Evolutionary conservation across 129 eudicot genomes (phyloP).

Genomic region (Chrysanthemum makinoi): DNA sequence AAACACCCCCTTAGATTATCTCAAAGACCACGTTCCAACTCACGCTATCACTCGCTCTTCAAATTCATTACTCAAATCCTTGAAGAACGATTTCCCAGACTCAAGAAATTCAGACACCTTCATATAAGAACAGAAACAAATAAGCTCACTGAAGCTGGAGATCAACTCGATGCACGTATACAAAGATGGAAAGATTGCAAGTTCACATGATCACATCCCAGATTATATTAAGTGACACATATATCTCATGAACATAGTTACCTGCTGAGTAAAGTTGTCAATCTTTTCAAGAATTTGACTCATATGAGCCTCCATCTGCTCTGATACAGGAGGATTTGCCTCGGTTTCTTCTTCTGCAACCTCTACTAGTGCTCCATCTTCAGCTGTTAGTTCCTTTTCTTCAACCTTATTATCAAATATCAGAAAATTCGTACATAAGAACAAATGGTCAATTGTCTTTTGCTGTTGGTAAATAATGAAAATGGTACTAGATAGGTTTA

Average conservation of each 20-base stretch:
- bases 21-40: constrained; percentile 27
- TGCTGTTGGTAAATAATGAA: constrained; percentile 1
- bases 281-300: constrained; percentile 73
- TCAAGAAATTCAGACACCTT: constrained; percentile 89
- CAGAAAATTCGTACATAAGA: neutral
- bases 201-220: constrained; percentile 5
- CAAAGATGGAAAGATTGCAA: neutral
- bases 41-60: constrained; percentile 79
- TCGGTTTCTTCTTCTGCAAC: constrained; percentile 59
- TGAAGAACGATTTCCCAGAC: constrained; percentile 73
- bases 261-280: constrained; percentile 74
- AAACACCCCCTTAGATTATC: neutral
- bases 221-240: constrained; percentile 1
- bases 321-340: constrained; percentile 52
- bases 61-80: constrained; percentile 67
- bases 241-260: constrained; percentile 22
- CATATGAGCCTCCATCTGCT: constrained; percentile 67
- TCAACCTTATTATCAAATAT: constrained; percentile 42
- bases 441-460: constrained; percentile 12
- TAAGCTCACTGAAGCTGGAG: constrained; percentile 5
- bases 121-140: constrained; percentile 21
- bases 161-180: constrained; percentile 23
- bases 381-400: constrained; percentile 35
- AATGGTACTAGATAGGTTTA: constrained; percentile 9
- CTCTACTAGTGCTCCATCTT: constrained; percentile 43